Evolutionary conservation across 768 basidiomycete species (phyloP).

Genomic region (Phanerochaete sordida): DNA sequence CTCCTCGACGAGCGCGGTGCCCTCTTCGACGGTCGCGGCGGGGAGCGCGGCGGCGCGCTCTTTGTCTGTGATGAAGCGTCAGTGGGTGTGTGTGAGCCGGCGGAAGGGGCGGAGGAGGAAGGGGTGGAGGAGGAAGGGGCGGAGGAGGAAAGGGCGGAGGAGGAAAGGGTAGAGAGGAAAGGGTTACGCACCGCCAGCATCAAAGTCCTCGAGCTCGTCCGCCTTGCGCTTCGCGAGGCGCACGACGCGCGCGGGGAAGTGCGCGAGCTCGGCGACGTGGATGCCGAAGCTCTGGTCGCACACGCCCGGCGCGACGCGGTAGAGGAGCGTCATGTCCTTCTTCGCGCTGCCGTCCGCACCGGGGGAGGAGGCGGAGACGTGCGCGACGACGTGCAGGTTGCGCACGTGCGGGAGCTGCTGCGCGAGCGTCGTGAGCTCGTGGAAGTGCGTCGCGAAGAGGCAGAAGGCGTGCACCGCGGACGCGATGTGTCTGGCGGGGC

Average conservation of each 20-base stretch:
- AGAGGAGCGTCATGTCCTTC: constrained; percentile 78
- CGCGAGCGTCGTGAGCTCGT: constrained; percentile 90
- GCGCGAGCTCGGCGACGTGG: constrained; percentile 94
- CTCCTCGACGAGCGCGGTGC: constrained; percentile 75
- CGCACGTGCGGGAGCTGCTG: constrained; percentile 85
- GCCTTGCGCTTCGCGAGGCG: constrained; percentile 91
- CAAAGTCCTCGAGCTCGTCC: constrained; percentile 87
- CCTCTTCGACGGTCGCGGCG: constrained; percentile 70
- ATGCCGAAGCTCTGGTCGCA: constrained; percentile 99
- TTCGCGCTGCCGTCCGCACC: constrained; percentile 26
- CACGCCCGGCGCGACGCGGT: constrained; percentile 76
- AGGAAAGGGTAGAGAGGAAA: background rate
- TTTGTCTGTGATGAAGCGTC: background rate
- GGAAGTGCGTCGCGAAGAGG: constrained; percentile 97
- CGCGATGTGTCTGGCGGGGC: constrained; percentile 73
- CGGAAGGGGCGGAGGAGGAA: too few species aligned
- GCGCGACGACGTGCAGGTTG: constrained; percentile 94
- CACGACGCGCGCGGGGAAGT: constrained; percentile 93
- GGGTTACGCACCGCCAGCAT: constrained; percentile 33
- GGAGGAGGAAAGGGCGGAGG: background rate
- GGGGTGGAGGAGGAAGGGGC: background rate
- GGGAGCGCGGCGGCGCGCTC: constrained; percentile 25
- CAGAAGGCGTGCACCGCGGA: constrained; percentile 91
- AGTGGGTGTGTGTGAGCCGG: too few species aligned
- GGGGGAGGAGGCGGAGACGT: constrained; percentile 58